Evolutionary conservation across 306 rosid species (phyloP), one percentile per base, ranked within the genome.

Genomic region (Abrus precatorius): DNA sequence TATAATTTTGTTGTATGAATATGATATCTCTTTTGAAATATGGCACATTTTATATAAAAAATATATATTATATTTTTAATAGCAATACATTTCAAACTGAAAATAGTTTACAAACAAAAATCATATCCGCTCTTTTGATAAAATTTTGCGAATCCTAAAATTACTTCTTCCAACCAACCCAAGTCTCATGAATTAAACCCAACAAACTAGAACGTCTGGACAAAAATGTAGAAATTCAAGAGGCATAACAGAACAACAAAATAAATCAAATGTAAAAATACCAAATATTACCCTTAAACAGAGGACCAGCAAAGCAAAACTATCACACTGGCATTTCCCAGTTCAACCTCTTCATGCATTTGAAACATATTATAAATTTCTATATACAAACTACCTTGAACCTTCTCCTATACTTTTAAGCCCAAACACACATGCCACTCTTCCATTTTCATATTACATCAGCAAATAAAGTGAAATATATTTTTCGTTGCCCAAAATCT

Each of bases 391-490:
- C 41, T 36, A 38, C 34, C 34, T 47, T 9, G n/a, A 56, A 49
- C 69, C 75, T 77, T 53, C 14, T 54, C 13, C 30, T 27, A 60
- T 36, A 27, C 40, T 60, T 34, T 32, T 65, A 13, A 9, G 54
- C 50, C 32, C 43, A 44, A 52, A 56, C 43, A 40, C 9, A 48
- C 12, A 40, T 44, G 3, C 41, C 54, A 68, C 20, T 41, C 44
- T 77, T 54, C 47, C 44, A 32, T 11, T 44, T 75, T 63, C 38
- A 64, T 54, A 77, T 53, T 54, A 63, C 74, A 41, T 38, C 75
- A 52, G 33, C 55, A 41, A 60, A 53, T 20, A 7, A 8, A 48
- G 32, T 4, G 13, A 28, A 13, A 38, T 48, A 38, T 40, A 50
- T 52, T 68, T 61, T 75, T 48, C 20, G 6, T 32, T 54, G 27